These are phyloP conservation scores for Hymenoscyphus occultus DNA, from an alignment of 2,329 filamentous ascomycete species.

Conservation along the genomic window DNA sequence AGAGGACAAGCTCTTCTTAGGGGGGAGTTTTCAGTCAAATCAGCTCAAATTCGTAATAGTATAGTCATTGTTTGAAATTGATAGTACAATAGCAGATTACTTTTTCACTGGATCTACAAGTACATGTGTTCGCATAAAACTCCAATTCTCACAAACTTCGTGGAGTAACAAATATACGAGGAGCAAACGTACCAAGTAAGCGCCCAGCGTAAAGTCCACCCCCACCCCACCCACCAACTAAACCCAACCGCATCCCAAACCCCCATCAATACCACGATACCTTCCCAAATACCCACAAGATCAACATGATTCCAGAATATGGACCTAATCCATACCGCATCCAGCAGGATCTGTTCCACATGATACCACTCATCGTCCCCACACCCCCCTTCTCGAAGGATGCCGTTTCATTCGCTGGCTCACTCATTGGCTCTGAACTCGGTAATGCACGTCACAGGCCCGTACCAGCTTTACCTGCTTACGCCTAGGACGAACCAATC, in stretches of 20 bases:
- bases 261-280: background rate
- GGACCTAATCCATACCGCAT: background rate
- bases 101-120: no score
- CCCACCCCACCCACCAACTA: background rate
- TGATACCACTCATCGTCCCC: background rate
- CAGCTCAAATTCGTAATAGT: no score
- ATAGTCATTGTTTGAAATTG: no score
- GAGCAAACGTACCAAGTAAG: no score
- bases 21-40: no score
- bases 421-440: background rate
- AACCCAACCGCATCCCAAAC: background rate
- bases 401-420: slow-evolving; percentile 11
- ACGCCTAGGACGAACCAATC: background rate
- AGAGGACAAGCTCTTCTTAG: no score
- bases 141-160: no score
- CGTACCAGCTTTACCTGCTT: slow-evolving; percentile 3
- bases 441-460: background rate
- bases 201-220: background rate
- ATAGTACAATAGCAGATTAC: no score
- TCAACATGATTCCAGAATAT: background rate
- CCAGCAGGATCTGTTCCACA: background rate
- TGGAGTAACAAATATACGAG: no score
- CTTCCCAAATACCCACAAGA: background rate
- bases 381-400: slow-evolving; percentile 1
- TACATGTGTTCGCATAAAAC: no score